Evolutionary conservation across 2,329 filamentous ascomycete genomes (phyloP), one percentile per base, ranked within the genome.

Genomic region (Plenodomus tracheiphilus): DNA sequence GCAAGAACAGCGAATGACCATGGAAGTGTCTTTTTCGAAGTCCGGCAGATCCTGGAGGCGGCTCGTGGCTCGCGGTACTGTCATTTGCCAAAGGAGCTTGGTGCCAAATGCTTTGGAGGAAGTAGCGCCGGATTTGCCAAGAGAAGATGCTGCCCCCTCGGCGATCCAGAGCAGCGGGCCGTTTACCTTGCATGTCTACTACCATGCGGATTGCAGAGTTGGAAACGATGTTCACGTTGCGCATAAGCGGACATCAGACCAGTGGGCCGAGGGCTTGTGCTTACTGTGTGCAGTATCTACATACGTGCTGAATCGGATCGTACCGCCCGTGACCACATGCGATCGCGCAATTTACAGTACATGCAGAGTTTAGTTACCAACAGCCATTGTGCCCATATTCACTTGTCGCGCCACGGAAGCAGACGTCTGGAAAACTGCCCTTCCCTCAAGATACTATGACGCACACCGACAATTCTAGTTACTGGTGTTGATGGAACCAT

Each of bases 1-100:
- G 48, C 58, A 50, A 56, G 42, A 43, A 41, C 39, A 59, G 52
- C 55, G 43, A 61, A 56, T 56, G 43, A 46, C 44, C 46, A 43
- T 50, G 46, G 45, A 46, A 52, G 50, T 47, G 45, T 54, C 43
- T 46, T 47, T 50, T 45, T 25, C 22, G 43, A 43, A 35, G 44
- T 41, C 52, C 45, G 49, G 56, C 53, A 58, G 49, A 61, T 61
- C 46, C 49, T 46, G 43, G 48, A 41, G 22, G 48, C 47, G 55
- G 54, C 54, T 59, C 58, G 52, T 49, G 60, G 59, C 56, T 63
- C 50, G 50, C 50, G 59, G 64, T 65, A 69, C 66, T 69, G 58
- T 69, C 65, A 70, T 72, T 67, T 67, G 64, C 61, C 57, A 60
- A 56, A 55, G 18, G 50, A 49, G 53, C 46, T 47, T 54, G 53